Evolutionary conservation across 352 stramenopile genomes (phyloP).

Genomic region (Phytophthora parvispora): DNA sequence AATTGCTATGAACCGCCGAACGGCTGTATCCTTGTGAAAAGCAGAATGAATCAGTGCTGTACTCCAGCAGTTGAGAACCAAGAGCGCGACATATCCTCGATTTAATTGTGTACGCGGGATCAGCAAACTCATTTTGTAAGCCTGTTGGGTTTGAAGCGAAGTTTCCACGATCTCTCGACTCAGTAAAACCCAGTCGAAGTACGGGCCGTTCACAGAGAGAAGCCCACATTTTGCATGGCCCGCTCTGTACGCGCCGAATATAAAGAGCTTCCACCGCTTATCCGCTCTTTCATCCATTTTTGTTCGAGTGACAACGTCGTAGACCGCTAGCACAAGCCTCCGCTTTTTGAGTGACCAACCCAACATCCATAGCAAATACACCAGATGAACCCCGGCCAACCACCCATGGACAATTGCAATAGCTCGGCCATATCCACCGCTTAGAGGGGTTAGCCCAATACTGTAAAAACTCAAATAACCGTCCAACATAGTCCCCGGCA

Average conservation of each 20-base stretch:
- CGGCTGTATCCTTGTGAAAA: background rate
- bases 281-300: background rate
- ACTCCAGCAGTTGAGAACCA: conserved; percentile 42
- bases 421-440: background rate
- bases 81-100: conserved; percentile 23
- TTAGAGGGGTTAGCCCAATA: conserved; percentile 1
- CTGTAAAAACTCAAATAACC: conserved; percentile 3
- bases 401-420: conserved; percentile 1
- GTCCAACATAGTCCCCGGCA: conserved; percentile 1
- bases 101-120: conserved; percentile 27
- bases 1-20: conserved; percentile 11
- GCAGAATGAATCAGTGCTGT: conserved; percentile 13
- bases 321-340: background rate
- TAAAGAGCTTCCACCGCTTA: background rate
- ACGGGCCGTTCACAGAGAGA: conserved; percentile 9
- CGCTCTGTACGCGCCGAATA: no score
- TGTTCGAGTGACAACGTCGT: conserved; percentile 1
- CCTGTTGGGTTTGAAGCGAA: conserved; percentile 32
- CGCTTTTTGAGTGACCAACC: conserved; percentile 12
- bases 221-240: no score
- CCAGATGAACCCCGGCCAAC: conserved; percentile 4
- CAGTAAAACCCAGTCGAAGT: conserved; percentile 32
- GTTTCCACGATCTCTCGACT: conserved; percentile 30
- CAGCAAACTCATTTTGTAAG: conserved; percentile 32
- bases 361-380: conserved; percentile 7